Base-by-base conservation (phyloP, 2,329 filamentous ascomycete species). In the Sporothrix schenckii region DNA sequence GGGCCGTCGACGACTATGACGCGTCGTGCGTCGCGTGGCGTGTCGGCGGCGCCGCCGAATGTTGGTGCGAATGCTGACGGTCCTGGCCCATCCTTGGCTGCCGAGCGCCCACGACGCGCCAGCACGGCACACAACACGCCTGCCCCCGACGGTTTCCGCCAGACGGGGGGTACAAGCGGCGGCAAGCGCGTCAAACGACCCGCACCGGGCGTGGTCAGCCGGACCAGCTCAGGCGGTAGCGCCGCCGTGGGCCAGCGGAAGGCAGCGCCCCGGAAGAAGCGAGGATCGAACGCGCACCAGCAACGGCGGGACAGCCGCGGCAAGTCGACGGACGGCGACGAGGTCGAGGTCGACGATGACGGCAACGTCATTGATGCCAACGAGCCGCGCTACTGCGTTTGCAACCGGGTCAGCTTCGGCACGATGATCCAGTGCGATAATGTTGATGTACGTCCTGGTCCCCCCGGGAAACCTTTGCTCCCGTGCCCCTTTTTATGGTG, bases 341-440 rank as follows among this genome's bases (percentile, higher is more conserved):
- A 78, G 5, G 60, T 44, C 16, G 60, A 44, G 21, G 84, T 89
- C 68, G 88, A 90, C 73, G 88, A 91, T 75, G 88, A 91, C 73
- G 88, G 88, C 13, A 90, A 89, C 72, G 80, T 86, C 34, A 91
- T 94, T 76, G 91, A 93, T 76, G 89, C 91, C 0, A 82, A 92
- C 69, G 92, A 95, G 81, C 86, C 89, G 54, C 83, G 87, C 73
- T 95, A 95, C 79, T 95, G 92, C 77, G 79, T 90, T 69, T 95
- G 92, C 79, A 91, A 92, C 75, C 84, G 92, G 71, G 91, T 95
- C 68, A 93, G 91, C 78, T 94, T 90, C 77, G 92, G 92, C 68
- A 89, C 86, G 24, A 95, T 95, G 92, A 92, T 95, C 77, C 87
- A 88, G 72, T 95, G 92, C 79, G 92, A 94, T 76, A 93, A 93